Evolutionary conservation across 1,139 yeast genomes (phyloP).

Genomic region (Candida gigantensis): DNA sequence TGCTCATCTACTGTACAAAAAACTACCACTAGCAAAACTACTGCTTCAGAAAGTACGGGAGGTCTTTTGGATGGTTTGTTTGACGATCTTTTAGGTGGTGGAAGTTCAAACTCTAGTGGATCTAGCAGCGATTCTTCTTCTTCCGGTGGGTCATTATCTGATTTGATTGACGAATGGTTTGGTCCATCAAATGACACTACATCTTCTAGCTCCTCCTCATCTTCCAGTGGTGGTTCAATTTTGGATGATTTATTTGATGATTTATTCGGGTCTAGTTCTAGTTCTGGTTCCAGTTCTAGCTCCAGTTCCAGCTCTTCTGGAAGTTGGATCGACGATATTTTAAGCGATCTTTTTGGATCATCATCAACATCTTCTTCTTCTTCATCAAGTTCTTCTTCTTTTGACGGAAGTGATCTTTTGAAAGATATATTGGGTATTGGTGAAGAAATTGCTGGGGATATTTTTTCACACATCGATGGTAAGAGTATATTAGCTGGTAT

Average conservation of each 20-base stretch:
- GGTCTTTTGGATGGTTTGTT: constrained; percentile 6
- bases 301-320: constrained; percentile 16
- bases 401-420: constrained; percentile 14
- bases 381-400: constrained; percentile 12
- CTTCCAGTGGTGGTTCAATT: constrained; percentile 17
- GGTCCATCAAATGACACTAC: constrained; percentile 15
- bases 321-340: constrained; percentile 15
- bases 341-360: constrained; percentile 18
- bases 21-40: constrained; percentile 2
- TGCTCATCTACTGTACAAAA: not conserved
- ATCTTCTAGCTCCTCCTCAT: constrained; percentile 12
- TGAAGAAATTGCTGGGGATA: constrained; percentile 8
- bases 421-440: constrained; percentile 13
- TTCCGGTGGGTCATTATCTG: constrained; percentile 5
- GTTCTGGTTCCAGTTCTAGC: constrained; percentile 14
- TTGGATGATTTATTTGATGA: constrained; percentile 19
- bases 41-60: constrained; percentile 8
- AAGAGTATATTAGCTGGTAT: constrained; percentile 6
- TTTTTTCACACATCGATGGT: constrained; percentile 5
- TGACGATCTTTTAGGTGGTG: constrained; percentile 5
- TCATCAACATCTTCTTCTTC: constrained; percentile 1
- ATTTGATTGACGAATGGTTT: constrained; percentile 18
- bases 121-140: constrained; percentile 6
- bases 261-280: constrained; percentile 17
- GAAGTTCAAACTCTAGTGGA: constrained; percentile 1